Evolutionary conservation across 345 rosid species (phyloP), one percentile per base, ranked within the genome.

Genomic region (Physaria fendleri): DNA sequence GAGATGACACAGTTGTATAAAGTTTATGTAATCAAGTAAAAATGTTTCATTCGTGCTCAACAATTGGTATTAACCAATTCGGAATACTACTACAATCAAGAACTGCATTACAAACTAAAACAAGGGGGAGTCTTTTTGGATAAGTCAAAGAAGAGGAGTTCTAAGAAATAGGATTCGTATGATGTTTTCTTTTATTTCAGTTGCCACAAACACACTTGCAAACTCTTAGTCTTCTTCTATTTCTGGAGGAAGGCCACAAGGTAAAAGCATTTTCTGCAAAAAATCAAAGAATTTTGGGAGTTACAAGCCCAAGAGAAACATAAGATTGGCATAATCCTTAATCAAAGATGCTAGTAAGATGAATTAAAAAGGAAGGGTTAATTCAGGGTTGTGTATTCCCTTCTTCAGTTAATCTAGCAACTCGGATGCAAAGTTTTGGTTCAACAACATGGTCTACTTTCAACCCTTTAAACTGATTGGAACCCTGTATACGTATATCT

Each of bases 181-280:
- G 2, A 16, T 40, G 11, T 30, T 25, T 25, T 10, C 21, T 49
- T 58, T n/a, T n/a, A n/a, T 66, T 22, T 5, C 28, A 48, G 3
- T 21, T 6, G 21, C 43, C 2, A 9, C 16, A n/a, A n/a, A 35
- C 8, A 35, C 35, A 51, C 11, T 51, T 45, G 68, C 42, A 57
- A 30, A 44, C 46, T 41, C 17, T 49, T 66, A 88, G 39, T 88
- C 96, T 27, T 86, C 97, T 81, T 86, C 97, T 80, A 95, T 86
- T 63, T 92, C 95, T 0, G 93, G 98, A 8, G 98, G 93, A 27
- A 92, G 77, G 35, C 98, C 95, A n/a, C 97, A 88, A 8, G 97
- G 98, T 74, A 84, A 34, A 44, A 88, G 98, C 97, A 93, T 89
- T 93, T 93, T 93, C 95, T 93, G 79, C 81, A 73, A 21, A 69